phyloP scores from a whole-genome alignment of 768 basidiomycete species.

The Tylopilus cervinicoccineus region DNA sequence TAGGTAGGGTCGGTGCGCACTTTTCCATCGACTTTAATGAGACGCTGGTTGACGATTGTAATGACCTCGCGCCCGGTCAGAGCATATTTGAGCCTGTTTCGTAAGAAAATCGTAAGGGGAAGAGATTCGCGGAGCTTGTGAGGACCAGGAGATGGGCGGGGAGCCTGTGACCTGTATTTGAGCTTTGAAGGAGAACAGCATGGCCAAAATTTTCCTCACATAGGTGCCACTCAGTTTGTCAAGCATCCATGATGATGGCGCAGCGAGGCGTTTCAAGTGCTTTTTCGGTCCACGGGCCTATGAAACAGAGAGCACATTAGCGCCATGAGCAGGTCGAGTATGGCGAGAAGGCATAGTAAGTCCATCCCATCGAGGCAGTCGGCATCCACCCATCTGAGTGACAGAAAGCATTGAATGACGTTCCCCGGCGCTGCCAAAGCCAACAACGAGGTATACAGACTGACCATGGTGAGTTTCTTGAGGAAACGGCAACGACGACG shows the following conservation, averaged over 20 bases:
- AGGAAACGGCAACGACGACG: slow-evolving; percentile 17
- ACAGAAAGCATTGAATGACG: background rate
- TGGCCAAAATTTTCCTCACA: slow-evolving; percentile 45
- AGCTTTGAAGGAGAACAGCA: slow-evolving; percentile 1
- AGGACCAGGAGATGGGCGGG: slow-evolving; percentile 95
- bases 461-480: slow-evolving; percentile 34
- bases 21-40: slow-evolving; percentile 98
- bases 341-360: slow-evolving; percentile 1
- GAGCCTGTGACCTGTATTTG: slow-evolving; percentile 55
- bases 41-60: slow-evolving; percentile 89
- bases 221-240: slow-evolving; percentile 97
- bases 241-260: slow-evolving; percentile 99
- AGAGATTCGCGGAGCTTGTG: slow-evolving; percentile 99
- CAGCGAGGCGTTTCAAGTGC: slow-evolving; percentile 95
- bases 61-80: slow-evolving; percentile 95
- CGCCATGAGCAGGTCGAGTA: background rate
- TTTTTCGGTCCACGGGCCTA: slow-evolving; percentile 98
- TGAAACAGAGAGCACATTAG: slow-evolving; percentile 21
- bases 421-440: background rate
- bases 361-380: slow-evolving; percentile 16
- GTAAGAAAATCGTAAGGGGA: slow-evolving; percentile 94
- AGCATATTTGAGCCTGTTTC: slow-evolving; percentile 99
- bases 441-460: slow-evolving; percentile 14
- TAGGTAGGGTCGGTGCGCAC: slow-evolving; percentile 97
- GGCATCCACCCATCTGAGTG: slow-evolving; percentile 27